Conservation (phyloP, 371 early-diverging fungal species). For the Syncephalastrum monosporum region DNA sequence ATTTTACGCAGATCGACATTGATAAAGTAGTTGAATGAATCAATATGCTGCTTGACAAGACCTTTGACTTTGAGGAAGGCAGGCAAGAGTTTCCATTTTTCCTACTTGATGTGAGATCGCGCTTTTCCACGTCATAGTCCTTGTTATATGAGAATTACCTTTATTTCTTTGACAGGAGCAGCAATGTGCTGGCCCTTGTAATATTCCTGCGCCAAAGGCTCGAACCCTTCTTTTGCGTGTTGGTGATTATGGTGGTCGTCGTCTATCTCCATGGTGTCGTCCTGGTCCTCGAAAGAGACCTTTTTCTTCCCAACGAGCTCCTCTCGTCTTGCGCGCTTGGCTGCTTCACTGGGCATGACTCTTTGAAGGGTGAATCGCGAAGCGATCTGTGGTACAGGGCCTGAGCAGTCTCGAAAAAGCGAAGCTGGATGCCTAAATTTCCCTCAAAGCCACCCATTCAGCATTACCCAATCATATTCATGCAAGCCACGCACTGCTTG, state of each 20-base stretch:
- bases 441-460: no score
- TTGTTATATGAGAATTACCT: slow-evolving; percentile 20
- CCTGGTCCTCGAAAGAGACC: background rate
- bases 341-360: no score
- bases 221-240: slow-evolving; percentile 32
- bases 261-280: background rate
- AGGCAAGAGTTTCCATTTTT: slow-evolving; percentile 98
- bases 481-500: no score
- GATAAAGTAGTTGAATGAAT: slow-evolving; percentile 99
- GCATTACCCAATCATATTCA: no score
- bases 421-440: no score
- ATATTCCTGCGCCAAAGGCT: slow-evolving; percentile 38
- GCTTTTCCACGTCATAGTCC: background rate
- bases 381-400: no score
- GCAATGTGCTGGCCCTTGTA: slow-evolving; percentile 47
- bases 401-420: no score
- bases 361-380: no score
- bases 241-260: background rate
- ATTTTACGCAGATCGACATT: slow-evolving; percentile 96
- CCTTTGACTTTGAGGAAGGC: slow-evolving; percentile 98
- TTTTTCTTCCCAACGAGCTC: no score
- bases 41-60: slow-evolving; percentile 99
- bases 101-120: slow-evolving; percentile 47
- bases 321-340: no score
- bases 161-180: slow-evolving; percentile 51